Evolutionary conservation across 164 flowering plant genomes (phyloP).

Genomic region (Magnolia kwangsiensis): DNA sequence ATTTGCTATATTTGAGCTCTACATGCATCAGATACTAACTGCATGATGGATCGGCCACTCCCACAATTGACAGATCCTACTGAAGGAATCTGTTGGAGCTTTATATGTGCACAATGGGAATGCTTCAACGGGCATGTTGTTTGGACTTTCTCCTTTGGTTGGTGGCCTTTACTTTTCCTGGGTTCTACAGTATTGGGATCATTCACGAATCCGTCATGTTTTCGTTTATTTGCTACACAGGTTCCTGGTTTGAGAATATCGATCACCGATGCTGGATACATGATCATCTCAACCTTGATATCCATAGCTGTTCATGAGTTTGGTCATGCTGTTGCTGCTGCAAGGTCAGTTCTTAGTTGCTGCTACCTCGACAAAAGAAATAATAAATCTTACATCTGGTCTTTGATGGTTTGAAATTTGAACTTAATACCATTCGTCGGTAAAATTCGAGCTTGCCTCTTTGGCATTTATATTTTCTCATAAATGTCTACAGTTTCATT

Average conservation of each 20-base stretch:
- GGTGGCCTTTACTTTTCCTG: background rate
- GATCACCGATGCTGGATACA: conserved; percentile 40
- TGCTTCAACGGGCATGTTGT: conserved; percentile 22
- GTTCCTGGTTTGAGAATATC: conserved; percentile 44
- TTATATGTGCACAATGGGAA: conserved; percentile 22
- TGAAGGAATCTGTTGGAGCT: conserved; percentile 34
- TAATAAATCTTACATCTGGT: background rate
- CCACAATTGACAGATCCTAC: conserved; percentile 33
- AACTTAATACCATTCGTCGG: background rate
- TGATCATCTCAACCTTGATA: conserved; percentile 53
- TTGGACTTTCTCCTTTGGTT: conserved; percentile 48
- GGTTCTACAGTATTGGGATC: background rate
- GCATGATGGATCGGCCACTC: background rate
- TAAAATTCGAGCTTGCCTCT: background rate
- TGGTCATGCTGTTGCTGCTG: conserved; percentile 88
- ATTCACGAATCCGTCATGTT: background rate
- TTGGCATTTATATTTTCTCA: background rate
- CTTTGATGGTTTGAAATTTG: background rate
- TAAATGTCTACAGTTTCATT: background rate
- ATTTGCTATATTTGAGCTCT: background rate
- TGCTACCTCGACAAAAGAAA: background rate
- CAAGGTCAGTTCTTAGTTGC: conserved; percentile 46
- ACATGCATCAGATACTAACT: background rate
- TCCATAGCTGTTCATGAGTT: conserved; percentile 70
- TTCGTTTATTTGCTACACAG: conserved; percentile 21